These are phyloP conservation scores for Candida freyschussii DNA, from an alignment of 1,139 yeast genomes.

Conservation along the genomic window DNA sequence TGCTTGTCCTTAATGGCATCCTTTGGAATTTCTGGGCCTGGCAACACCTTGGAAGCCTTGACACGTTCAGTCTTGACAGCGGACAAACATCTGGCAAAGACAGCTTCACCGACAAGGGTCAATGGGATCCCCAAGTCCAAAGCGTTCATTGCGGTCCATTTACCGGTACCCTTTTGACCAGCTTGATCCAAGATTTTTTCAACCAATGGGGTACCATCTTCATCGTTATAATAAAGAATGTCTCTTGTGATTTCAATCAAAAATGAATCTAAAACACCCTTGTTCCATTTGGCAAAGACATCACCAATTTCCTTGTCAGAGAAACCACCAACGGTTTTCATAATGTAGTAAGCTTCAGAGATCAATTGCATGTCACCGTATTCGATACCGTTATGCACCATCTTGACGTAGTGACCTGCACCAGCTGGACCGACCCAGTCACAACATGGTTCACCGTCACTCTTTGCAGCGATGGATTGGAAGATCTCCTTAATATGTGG, in stretches of 20 bases:
- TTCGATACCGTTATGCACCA: slow-evolving; percentile 99
- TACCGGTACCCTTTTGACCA: slow-evolving; percentile 99
- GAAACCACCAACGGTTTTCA: slow-evolving; percentile 93
- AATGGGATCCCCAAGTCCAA: slow-evolving; percentile 98
- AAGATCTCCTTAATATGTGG: slow-evolving; percentile 95
- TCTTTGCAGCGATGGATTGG: slow-evolving; percentile 94
- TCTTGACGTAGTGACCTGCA: slow-evolving; percentile 97
- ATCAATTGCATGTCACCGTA: slow-evolving; percentile 99
- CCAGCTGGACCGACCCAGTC: slow-evolving; percentile 99
- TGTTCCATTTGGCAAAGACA: slow-evolving; percentile 91
- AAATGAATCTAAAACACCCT: slow-evolving; percentile 96
- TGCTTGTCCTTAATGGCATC: slow-evolving; percentile 67
- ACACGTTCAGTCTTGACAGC: slow-evolving; percentile 89
- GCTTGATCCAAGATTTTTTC: slow-evolving; percentile 97
- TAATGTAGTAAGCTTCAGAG: slow-evolving; percentile 93
- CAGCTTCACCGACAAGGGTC: slow-evolving; percentile 98
- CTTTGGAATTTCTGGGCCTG: slow-evolving; percentile 68
- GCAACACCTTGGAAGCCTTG: slow-evolving; percentile 70
- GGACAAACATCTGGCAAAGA: slow-evolving; percentile 92
- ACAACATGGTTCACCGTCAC: slow-evolving; percentile 99
- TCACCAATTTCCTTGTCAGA: slow-evolving; percentile 89
- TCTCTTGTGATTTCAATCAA: slow-evolving; percentile 95
- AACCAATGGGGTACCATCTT: slow-evolving; percentile 86
- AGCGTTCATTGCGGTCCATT: slow-evolving; percentile 99
- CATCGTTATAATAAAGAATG: slow-evolving; percentile 77